These are phyloP conservation scores for Petrea volubilis DNA, from an alignment of 257 asterid species.

Conservation along the genomic window DNA sequence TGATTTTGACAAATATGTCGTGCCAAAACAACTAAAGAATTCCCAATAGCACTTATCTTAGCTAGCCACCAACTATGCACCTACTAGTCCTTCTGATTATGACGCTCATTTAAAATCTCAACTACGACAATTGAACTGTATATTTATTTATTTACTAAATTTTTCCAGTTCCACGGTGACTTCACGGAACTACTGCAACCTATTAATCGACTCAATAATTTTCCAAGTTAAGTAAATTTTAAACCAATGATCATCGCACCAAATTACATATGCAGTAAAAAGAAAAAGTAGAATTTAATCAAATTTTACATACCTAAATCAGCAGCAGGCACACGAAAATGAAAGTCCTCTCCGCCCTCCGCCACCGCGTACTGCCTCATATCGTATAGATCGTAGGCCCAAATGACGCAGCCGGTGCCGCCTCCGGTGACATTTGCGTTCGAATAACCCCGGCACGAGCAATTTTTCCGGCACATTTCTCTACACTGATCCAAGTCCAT, in stretches of 20 bases:
- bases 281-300: not conserved
- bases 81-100: conserved; percentile 8
- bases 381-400: conserved; percentile 69
- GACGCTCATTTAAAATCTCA: not conserved
- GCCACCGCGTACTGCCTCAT: conserved; percentile 77
- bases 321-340: conserved; percentile 60
- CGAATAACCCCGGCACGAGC: conserved; percentile 69
- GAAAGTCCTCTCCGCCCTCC: conserved; percentile 81
- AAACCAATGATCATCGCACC: not conserved
- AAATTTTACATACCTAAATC: conserved; percentile 58
- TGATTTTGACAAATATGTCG: not conserved
- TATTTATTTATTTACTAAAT: too few species aligned
- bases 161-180: not conserved
- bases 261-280: not conserved
- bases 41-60: not conserved
- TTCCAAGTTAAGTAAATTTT: not conserved
- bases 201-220: too few species aligned
- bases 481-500: conserved; percentile 50
- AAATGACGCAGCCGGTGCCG: conserved; percentile 76
- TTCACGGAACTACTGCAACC: conserved; percentile 6
- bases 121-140: not conserved
- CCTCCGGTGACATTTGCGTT: conserved; percentile 46
- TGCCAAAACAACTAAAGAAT: not conserved
- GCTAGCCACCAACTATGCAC: conserved; percentile 27
- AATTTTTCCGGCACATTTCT: conserved; percentile 57